A percentile compares a stretch with the other conserved stretches of the same genome.
Conservation (phyloP, 208 protist species). For the Wallacemonas sp. region DNA sequence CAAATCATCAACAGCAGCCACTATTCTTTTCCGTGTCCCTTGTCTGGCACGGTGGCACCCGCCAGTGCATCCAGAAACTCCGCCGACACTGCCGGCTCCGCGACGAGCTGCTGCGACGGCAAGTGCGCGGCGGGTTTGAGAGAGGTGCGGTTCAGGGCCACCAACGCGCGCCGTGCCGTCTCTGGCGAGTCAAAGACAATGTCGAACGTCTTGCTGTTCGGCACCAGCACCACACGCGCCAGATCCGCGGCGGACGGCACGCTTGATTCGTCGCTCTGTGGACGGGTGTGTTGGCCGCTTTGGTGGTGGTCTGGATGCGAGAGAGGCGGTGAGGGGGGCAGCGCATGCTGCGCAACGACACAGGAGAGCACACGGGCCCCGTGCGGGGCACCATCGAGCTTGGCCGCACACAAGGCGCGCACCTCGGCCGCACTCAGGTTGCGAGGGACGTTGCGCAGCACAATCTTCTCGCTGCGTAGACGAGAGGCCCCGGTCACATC, state of each 20-base stretch:
- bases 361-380: conserved; percentile 51
- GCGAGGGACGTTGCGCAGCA: conserved; percentile 57
- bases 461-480: conserved; percentile 46
- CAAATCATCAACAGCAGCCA: neutral
- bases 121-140: conserved; percentile 18
- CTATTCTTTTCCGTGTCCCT: neutral
- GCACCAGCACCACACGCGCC: conserved; percentile 16
- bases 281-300: neutral
- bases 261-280: neutral
- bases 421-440: conserved; percentile 67
- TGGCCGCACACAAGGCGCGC: conserved; percentile 51
- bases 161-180: conserved; percentile 54
- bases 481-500: conserved; percentile 51
- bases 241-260: neutral
- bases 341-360: conserved; percentile 37
- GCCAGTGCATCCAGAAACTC: conserved; percentile 53
- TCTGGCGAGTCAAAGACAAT: conserved; percentile 56
- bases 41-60: neutral
- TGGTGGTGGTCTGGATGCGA: neutral
- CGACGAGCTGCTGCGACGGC: conserved; percentile 29
- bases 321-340: neutral
- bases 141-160: conserved; percentile 38
- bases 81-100: conserved; percentile 69
- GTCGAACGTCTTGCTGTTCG: conserved; percentile 54
- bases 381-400: conserved; percentile 27